Evolutionary conservation across 1,139 yeast genomes (phyloP).

Genomic region (Candida buenavistaensis): DNA sequence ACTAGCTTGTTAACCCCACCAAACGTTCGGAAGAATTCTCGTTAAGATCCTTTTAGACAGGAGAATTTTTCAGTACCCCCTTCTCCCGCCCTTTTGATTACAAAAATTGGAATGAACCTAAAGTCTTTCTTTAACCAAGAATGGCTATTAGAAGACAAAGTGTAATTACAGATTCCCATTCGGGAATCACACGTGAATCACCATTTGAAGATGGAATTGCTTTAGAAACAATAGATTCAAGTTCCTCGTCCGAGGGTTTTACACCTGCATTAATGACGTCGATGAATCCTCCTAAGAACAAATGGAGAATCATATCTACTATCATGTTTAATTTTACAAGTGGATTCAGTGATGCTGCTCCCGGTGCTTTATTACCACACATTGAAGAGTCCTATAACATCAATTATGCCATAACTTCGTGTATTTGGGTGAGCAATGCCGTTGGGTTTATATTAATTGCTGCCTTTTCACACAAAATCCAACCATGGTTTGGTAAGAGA

Average conservation of each 20-base stretch:
- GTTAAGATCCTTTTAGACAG: too few species aligned
- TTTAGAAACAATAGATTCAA: conserved; percentile 1
- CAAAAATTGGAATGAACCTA: too few species aligned
- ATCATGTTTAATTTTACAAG: conserved; percentile 39
- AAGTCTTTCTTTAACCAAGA: too few species aligned
- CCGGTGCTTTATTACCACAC: conserved; percentile 49
- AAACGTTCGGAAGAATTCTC: too few species aligned
- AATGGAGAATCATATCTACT: conserved; percentile 41
- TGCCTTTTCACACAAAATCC: conserved; percentile 38
- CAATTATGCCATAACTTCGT: conserved; percentile 40
- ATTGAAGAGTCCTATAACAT: conserved; percentile 38
- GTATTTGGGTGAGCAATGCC: conserved; percentile 48
- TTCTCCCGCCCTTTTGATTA: too few species aligned
- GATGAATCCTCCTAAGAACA: conserved; percentile 44
- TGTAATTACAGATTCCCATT: too few species aligned
- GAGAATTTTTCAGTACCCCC: too few species aligned
- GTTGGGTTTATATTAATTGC: conserved; percentile 46
- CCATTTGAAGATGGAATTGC: background rate
- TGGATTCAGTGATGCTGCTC: conserved; percentile 47
- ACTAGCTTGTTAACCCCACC: too few species aligned
- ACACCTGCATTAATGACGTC: conserved; percentile 24
- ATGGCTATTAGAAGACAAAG: too few species aligned
- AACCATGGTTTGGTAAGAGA: conserved; percentile 40
- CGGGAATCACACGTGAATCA: too few species aligned
- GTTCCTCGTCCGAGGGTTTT: too few species aligned